Conservation (phyloP, 306 rosid species). For the Cucurbita maxima region DNA sequence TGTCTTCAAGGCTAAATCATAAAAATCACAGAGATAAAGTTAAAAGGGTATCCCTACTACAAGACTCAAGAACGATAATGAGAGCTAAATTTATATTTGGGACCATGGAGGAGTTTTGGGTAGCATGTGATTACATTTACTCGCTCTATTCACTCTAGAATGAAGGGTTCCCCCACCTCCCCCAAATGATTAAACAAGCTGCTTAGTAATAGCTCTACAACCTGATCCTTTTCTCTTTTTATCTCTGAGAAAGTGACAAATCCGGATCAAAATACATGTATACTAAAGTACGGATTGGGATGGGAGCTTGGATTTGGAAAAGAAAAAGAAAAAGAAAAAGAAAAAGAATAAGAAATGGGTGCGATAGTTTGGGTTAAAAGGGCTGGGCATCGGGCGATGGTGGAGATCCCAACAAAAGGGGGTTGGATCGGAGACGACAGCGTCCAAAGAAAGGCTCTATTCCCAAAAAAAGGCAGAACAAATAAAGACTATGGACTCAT, state of each 20-base stretch:
- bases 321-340: background rate
- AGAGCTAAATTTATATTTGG: background rate
- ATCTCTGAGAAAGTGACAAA: background rate
- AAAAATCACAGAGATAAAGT: background rate
- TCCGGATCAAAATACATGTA: background rate
- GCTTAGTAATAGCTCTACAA: background rate
- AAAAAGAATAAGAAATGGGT: background rate
- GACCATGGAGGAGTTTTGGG: background rate
- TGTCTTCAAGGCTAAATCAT: background rate
- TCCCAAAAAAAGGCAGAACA: slow-evolving; percentile 19
- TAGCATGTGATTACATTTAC: background rate
- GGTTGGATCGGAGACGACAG: slow-evolving; percentile 14
- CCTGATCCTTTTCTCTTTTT: background rate
- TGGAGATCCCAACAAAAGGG: slow-evolving; percentile 22
- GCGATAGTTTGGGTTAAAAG: slow-evolving; percentile 2
- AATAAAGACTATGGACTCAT: background rate
- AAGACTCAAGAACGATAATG: background rate
- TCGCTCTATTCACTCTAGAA: background rate
- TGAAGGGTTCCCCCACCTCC: background rate
- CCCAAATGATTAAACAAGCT: background rate
- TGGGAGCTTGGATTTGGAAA: background rate
- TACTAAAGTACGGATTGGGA: slow-evolving; percentile 9
- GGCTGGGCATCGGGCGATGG: background rate
- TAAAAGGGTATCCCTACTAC: background rate
- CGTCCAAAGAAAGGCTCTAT: slow-evolving; percentile 13